A percentile compares a stretch with the other conserved stretches of the same genome.
These are phyloP conservation scores for Tuber borchii DNA, from an alignment of 495 filamentous ascomycete genomes.

Conservation along the genomic window DNA sequence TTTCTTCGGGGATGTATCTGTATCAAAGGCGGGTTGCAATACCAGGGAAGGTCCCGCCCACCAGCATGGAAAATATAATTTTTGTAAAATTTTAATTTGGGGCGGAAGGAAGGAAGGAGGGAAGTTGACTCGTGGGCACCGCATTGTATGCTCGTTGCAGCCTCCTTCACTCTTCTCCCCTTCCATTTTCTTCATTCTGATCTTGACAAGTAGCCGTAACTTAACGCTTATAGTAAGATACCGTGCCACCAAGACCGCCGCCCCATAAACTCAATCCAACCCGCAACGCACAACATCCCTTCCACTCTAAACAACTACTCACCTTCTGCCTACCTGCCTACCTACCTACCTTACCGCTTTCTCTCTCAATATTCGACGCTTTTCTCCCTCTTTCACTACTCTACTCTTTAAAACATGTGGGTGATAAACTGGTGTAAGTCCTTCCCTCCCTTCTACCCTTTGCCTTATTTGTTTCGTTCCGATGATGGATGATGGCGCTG, in stretches of 20 bases:
- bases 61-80: not conserved
- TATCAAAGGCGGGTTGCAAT: not conserved
- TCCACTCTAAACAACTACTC: constrained; percentile 5
- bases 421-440: constrained; percentile 91
- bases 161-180: constrained; percentile 9
- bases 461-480: not conserved
- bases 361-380: not conserved
- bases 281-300: not conserved
- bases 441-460: constrained; percentile 13
- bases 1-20: not conserved
- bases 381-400: not conserved
- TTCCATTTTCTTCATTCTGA: not conserved
- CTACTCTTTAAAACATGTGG: constrained; percentile 62
- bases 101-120: not conserved
- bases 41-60: not conserved
- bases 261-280: not conserved
- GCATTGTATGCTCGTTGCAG: constrained; percentile 7
- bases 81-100: not conserved
- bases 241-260: constrained; percentile 3
- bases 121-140: constrained; percentile 11
- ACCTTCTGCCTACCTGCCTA: constrained; percentile 11
- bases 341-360: constrained; percentile 18
- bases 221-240: not conserved
- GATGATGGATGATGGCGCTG: constrained; percentile 3
- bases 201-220: not conserved